Conservation (phyloP, 1,284 basidiomycete genomes). For the Tilletia indica region DNA sequence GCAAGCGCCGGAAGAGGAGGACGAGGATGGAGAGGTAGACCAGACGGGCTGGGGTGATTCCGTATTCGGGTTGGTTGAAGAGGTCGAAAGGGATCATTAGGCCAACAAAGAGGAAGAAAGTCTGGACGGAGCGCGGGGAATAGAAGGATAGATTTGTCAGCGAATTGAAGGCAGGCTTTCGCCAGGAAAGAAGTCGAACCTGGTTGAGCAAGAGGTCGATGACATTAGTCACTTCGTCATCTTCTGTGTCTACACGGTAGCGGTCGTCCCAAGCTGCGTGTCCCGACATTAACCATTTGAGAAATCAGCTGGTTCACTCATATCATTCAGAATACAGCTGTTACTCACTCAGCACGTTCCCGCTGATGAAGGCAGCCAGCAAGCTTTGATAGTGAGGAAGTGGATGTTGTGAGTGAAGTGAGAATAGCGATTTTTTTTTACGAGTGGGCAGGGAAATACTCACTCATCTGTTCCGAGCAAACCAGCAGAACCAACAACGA, state of each 20-base stretch:
- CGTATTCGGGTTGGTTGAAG: constrained; percentile 45
- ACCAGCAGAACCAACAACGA: constrained; percentile 43
- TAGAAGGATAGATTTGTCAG: neutral
- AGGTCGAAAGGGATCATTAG: constrained; percentile 44
- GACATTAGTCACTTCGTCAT: constrained; percentile 47
- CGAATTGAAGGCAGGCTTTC: neutral
- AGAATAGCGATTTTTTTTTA: neutral
- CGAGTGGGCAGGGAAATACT: neutral
- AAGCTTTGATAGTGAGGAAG: constrained; percentile 11
- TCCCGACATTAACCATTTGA: too few relatives aligned
- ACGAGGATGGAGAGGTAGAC: constrained; percentile 57
- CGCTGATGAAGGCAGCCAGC: constrained; percentile 44
- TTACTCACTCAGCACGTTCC: constrained; percentile 33
- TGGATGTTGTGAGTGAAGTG: neutral
- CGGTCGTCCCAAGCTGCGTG: constrained; percentile 41
- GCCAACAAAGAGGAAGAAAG: constrained; percentile 57
- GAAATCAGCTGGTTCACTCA: too few relatives aligned
- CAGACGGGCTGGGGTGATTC: constrained; percentile 54
- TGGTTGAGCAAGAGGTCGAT: constrained; percentile 44
- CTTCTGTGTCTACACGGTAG: constrained; percentile 47
- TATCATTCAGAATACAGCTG: too few relatives aligned
- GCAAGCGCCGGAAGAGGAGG: constrained; percentile 56
- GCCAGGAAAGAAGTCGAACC: neutral
- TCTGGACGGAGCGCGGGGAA: constrained; percentile 20
- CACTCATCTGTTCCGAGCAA: constrained; percentile 38